Percentiles rank a stretch among this genome's conserved stretches.
Evolutionary conservation across 768 basidiomycete species (phyloP).

Genomic region (Amanita pseudoporphyria): DNA sequence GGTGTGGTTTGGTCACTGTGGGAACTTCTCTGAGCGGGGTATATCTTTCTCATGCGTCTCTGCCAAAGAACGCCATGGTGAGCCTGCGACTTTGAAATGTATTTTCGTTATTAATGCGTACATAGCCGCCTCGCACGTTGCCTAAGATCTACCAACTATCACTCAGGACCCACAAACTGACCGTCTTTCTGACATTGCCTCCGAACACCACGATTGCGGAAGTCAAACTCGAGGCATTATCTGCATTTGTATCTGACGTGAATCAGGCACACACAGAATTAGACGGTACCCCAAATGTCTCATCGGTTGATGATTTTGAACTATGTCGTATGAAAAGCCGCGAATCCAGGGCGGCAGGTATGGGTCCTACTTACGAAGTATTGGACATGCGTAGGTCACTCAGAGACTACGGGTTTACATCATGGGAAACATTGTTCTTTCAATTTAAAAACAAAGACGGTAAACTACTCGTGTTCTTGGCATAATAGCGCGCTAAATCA

Average conservation of each 20-base stretch:
- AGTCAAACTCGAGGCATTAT: slow-evolving; percentile 56
- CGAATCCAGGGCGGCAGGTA: slow-evolving; percentile 30
- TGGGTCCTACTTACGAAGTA: slow-evolving; percentile 30
- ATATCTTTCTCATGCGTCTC: neutral
- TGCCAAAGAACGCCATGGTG: neutral
- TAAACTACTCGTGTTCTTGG: slow-evolving; percentile 25
- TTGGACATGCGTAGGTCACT: slow-evolving; percentile 33
- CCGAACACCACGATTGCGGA: slow-evolving; percentile 44
- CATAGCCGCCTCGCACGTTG: slow-evolving; percentile 38
- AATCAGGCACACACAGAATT: slow-evolving; percentile 19
- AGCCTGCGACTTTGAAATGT: neutral
- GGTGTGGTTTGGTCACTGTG: neutral
- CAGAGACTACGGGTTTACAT: slow-evolving; percentile 40
- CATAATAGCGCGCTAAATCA: slow-evolving; percentile 7
- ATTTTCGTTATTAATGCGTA: neutral
- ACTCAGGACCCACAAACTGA: slow-evolving; percentile 67
- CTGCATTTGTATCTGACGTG: slow-evolving; percentile 47
- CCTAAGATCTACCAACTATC: slow-evolving; percentile 60
- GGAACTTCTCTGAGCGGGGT: neutral
- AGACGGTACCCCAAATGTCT: slow-evolving; percentile 26
- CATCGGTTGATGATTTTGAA: slow-evolving; percentile 45
- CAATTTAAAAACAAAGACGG: slow-evolving; percentile 54
- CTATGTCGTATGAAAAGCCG: slow-evolving; percentile 46
- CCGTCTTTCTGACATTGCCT: slow-evolving; percentile 47
- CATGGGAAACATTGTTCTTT: slow-evolving; percentile 63